phyloP scores from a whole-genome alignment of 2,329 filamentous ascomycete species.

The Ophiostoma himal-ulmi region DNA sequence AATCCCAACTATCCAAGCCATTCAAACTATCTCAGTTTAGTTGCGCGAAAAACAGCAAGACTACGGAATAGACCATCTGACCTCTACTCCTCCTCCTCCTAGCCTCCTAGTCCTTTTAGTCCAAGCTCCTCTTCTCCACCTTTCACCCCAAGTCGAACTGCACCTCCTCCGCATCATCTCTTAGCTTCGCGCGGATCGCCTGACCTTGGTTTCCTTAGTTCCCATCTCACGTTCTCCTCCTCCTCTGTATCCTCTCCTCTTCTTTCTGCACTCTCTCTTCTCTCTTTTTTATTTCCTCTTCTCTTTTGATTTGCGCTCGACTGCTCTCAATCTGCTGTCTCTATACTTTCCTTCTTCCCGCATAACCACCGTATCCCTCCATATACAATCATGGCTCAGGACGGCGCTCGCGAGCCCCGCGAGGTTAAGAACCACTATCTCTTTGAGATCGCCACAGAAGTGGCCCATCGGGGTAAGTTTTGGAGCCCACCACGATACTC shows the following conservation, averaged over 20 bases:
- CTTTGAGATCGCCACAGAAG: slow-evolving; percentile 95
- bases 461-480: slow-evolving; percentile 81
- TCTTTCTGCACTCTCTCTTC: not conserved
- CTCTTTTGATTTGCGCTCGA: not conserved
- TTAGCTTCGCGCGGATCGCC: slow-evolving; percentile 13
- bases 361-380: not conserved
- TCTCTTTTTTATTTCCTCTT: not conserved
- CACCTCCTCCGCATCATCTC: slow-evolving; percentile 18
- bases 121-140: slow-evolving; percentile 19
- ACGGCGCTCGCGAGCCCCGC: slow-evolving; percentile 42
- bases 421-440: slow-evolving; percentile 94
- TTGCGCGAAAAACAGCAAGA: slow-evolving; percentile 20
- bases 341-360: not conserved
- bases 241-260: slow-evolving; percentile 17
- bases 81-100: slow-evolving; percentile 4
- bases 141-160: slow-evolving; percentile 19
- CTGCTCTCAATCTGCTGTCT: not conserved
- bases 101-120: not conserved
- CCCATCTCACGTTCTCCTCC: slow-evolving; percentile 20
- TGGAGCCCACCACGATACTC: not conserved
- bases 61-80: slow-evolving; percentile 14
- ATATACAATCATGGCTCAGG: slow-evolving; percentile 31
- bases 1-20: not conserved
- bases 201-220: slow-evolving; percentile 15
- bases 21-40: slow-evolving; percentile 11